Conservation (phyloP, 441 rosid species). For the Raphanus hybrid region DNA sequence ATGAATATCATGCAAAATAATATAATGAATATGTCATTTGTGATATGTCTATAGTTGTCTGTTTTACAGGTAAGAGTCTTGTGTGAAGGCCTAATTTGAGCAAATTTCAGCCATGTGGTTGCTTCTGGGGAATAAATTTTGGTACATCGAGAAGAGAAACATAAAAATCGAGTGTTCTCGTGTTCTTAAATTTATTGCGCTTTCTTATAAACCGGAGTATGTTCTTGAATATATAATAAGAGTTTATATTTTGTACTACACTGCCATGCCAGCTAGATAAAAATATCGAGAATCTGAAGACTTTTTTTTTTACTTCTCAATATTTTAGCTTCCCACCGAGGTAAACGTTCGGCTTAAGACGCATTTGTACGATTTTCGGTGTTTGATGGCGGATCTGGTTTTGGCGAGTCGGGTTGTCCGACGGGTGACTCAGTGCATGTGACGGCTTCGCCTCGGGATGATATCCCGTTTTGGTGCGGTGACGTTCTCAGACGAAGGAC, state of each 20-base stretch:
- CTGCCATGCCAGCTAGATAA: slow-evolving; percentile 32
- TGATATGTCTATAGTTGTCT: slow-evolving; percentile 8
- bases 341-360: too few species aligned
- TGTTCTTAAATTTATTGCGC: slow-evolving; percentile 15
- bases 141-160: slow-evolving; percentile 30
- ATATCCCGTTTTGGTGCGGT: too few species aligned
- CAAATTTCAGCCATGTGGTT: slow-evolving; percentile 31
- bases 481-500: too few species aligned
- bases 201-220: slow-evolving; percentile 12
- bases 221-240: not conserved
- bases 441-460: too few species aligned
- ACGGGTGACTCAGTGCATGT: too few species aligned
- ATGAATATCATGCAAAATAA: not conserved
- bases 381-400: too few species aligned
- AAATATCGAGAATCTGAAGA: slow-evolving; percentile 32
- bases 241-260: slow-evolving; percentile 27
- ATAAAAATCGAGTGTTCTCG: slow-evolving; percentile 6
- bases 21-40: not conserved
- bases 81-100: slow-evolving; percentile 31
- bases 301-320: not conserved
- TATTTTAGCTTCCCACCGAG: not conserved
- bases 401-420: too few species aligned
- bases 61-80: slow-evolving; percentile 4
- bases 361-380: too few species aligned
- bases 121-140: not conserved